Base-by-base conservation (phyloP, 805 yeast species). In the Metschnikowia sp. region DNA sequence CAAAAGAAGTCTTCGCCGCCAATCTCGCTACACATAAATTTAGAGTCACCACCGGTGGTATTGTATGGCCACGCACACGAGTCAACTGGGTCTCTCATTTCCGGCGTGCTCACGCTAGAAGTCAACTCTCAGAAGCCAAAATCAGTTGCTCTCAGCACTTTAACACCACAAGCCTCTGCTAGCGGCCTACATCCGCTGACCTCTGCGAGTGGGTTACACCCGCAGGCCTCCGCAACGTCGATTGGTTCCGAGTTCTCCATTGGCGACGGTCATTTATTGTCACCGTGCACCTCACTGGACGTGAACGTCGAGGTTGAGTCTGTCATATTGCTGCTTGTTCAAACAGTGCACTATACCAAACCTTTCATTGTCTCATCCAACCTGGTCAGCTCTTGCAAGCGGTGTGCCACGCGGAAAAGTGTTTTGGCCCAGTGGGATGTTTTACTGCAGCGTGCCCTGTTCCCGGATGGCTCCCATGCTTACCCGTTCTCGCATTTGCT, bases 31-130 rank as follows among this genome's bases (percentile, higher is more conserved):
- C 62, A 82, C 0, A 75, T 91, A 32, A 74, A 75, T 34, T 71
- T 94, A 19, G 99, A 94, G 62, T 84, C 95, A 2, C 98, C 98
- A 1, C 99, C 99, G 0, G 76, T 91, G 34, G 80, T 88, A 39
- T 69, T 94, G 46, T 92, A 87, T 60, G 99, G 99, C 0, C 66
- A 77, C 0, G 86, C 91, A 3, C 64, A 68, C 8, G 94, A 88
- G 49, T 82, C 94, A 1, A 76, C 95, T 0, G 99, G 99, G 1
- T 86, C 96, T 5, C 75, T 92, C 22, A 69, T 94, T 32, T 81
- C 90, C 32, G 99, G 99, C 0, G 71, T 88, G 9, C 68, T 94
- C 40, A 76, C 77, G 33, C 67, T 94, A 12, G 65, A 65, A 4
- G 57, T 64, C 39, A 38, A 46, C 37, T 39, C 46, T 11, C 39